A percentile compares a stretch with the other conserved stretches of the same genome.
These are phyloP conservation scores for Yarrowia sp. DNA, from an alignment of 805 yeast species.

Conservation along the genomic window DNA sequence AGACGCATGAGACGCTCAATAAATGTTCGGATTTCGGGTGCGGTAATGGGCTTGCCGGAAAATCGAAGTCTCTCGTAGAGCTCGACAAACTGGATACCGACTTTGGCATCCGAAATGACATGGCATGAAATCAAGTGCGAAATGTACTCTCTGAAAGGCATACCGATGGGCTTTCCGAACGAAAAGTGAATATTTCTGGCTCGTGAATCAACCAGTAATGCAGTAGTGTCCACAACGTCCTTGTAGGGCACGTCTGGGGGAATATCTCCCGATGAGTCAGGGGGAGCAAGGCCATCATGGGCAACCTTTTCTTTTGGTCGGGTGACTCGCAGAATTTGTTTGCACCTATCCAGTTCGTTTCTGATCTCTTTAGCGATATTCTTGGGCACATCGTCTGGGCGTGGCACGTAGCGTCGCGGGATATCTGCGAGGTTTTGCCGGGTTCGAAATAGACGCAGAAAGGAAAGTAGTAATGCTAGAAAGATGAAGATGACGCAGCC, in stretches of 20 bases:
- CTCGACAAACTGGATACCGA: constrained; percentile 41
- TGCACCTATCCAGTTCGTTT: constrained; percentile 44
- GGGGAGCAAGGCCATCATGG: constrained; percentile 18
- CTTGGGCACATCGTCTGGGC: constrained; percentile 56
- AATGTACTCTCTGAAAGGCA: constrained; percentile 46
- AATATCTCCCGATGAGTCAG: constrained; percentile 26
- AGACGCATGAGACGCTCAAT: constrained; percentile 41
- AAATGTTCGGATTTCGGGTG: constrained; percentile 57
- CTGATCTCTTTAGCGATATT: constrained; percentile 43
- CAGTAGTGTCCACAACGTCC: constrained; percentile 32
- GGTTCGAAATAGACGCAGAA: constrained; percentile 56
- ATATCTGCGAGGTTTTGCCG: constrained; percentile 65
- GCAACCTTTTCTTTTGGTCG: constrained; percentile 43
- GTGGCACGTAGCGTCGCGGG: constrained; percentile 74
- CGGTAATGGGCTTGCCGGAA: constrained; percentile 57
- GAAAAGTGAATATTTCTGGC: constrained; percentile 41
- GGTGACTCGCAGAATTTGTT: constrained; percentile 42
- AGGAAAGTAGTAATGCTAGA: constrained; percentile 61
- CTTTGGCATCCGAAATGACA: constrained; percentile 30
- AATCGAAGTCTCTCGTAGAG: constrained; percentile 67
- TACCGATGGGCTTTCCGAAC: constrained; percentile 38
- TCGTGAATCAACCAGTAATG: constrained; percentile 37
- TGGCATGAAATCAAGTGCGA: constrained; percentile 41
- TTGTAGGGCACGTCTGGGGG: constrained; percentile 33
- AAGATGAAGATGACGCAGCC: constrained; percentile 36